Percentiles rank a stretch among this genome's conserved stretches.
Evolutionary conservation across 345 rosid genomes (phyloP).

Genomic region (Rhizophora mangle): DNA sequence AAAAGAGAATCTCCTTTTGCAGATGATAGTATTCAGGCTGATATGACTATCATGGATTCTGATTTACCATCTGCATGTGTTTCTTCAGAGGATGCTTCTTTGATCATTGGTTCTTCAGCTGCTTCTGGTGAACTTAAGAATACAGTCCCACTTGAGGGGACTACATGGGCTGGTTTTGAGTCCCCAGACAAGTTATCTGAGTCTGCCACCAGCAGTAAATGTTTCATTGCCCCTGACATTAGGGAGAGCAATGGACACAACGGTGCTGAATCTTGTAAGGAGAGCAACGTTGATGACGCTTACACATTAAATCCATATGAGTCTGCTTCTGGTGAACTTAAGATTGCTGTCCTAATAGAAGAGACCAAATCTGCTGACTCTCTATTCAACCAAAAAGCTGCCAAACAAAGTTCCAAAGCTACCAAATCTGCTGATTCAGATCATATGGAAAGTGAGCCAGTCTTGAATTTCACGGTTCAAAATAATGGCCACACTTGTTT

Average conservation of each 20-base stretch:
- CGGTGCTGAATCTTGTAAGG: conserved; percentile 10
- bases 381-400: neutral
- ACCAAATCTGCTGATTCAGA: neutral
- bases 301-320: neutral
- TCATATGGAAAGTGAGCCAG: conserved; percentile 13
- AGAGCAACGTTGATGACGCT: neutral
- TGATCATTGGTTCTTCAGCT: conserved; percentile 7
- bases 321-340: conserved; percentile 3
- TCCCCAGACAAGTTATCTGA: conserved; percentile 13
- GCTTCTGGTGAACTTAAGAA: conserved; percentile 28
- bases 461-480: conserved; percentile 2
- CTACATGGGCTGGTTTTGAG: conserved; percentile 20
- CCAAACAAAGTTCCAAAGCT: conserved; percentile 3
- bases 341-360: neutral
- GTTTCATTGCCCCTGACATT: neutral
- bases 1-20: conserved; percentile 18
- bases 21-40: conserved; percentile 17
- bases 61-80: neutral
- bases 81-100: conserved; percentile 3
- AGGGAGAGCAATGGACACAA: neutral
- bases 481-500: neutral
- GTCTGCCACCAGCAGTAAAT: conserved; percentile 19
- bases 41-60: neutral
- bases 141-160: conserved; percentile 22
- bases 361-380: neutral